Evolutionary conservation across 2,329 filamentous ascomycete species (phyloP), one percentile per base, ranked within the genome.

Genomic region (Knoxdaviesia proteae): DNA sequence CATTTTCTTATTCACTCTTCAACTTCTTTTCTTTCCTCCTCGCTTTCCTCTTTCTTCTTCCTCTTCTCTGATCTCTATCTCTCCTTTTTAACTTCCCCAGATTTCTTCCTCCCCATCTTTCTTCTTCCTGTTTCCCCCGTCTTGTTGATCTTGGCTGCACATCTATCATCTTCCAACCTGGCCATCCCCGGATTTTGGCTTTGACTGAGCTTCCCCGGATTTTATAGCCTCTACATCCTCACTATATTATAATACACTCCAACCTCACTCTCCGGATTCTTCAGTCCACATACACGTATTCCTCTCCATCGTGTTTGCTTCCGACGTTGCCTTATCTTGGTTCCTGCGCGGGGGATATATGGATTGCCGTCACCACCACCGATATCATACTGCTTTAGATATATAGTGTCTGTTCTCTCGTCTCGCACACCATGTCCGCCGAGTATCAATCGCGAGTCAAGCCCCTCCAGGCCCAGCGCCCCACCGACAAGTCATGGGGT

Each of bases 401-500:
- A 40, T 30, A n/a, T 11, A 32, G 5, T 29, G 5, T 10, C 35
- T 30, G 10, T 36, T 42, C 31, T 10, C 36, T 38, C 29, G n/a
- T 32, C 29, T 29, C 31, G 6, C 35, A 36, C 31, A 38, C 31
- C 34, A 20, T 38, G 20, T 37, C 30, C 32, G 11, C 36, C 6
- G 7, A 38, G 38, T 42, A 31, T 31, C 29, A 11, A 42, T 20
- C n/a, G 10, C 31, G 20, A 34, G 29, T 6, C 35, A 32, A 11
- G 30, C 34, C 29, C 42, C 36, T 6, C 44, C 44, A 37, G 38
- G 37, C 30, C 36, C 37, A 34, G 31, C 39, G 8, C 38, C 42
- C 31, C 37, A 44, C 78, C 6, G 84, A 84, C 49, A 64, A 73
- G 40, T 82, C 86, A 1, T 90, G 90, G 56, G 81, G 80, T 39